Conservation (phyloP, 1,284 basidiomycete species). For the Ceratobasidium papillatum region DNA sequence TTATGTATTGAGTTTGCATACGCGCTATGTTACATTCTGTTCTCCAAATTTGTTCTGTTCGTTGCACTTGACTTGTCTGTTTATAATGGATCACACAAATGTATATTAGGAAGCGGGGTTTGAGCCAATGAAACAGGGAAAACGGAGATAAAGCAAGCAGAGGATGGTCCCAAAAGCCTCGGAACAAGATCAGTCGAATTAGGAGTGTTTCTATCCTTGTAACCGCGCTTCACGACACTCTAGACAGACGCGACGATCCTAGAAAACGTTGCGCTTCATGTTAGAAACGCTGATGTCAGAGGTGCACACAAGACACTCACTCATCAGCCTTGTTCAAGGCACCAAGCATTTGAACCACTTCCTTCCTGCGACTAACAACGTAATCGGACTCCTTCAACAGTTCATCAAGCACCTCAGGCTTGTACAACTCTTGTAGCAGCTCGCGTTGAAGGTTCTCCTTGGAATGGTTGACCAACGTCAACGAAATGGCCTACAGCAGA, state of each 20-base stretch:
- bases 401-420: conserved; percentile 91
- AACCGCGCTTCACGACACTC: not conserved
- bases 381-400: conserved; percentile 91
- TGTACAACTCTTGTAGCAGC: conserved; percentile 87
- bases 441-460: conserved; percentile 94
- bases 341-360: conserved; percentile 86
- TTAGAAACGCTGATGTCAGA: not conserved
- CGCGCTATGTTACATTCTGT: conserved; percentile 7
- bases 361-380: conserved; percentile 85
- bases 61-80: not conserved
- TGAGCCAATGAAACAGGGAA: conserved; percentile 11
- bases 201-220: conserved; percentile 21
- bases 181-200: conserved; percentile 17
- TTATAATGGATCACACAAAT: conserved; percentile 23
- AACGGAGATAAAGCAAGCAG: conserved; percentile 25
- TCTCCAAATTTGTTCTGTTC: conserved; percentile 8
- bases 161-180: conserved; percentile 8
- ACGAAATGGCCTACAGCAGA: conserved; percentile 73
- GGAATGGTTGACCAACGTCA: conserved; percentile 90
- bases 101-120: conserved; percentile 33
- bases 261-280: not conserved
- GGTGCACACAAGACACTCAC: conserved; percentile 59
- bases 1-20: not conserved
- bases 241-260: conserved; percentile 48
- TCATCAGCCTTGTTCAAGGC: conserved; percentile 94